phyloP scores from a whole-genome alignment of 805 yeast genomes.

The Aciculoconidium aculeatum region DNA sequence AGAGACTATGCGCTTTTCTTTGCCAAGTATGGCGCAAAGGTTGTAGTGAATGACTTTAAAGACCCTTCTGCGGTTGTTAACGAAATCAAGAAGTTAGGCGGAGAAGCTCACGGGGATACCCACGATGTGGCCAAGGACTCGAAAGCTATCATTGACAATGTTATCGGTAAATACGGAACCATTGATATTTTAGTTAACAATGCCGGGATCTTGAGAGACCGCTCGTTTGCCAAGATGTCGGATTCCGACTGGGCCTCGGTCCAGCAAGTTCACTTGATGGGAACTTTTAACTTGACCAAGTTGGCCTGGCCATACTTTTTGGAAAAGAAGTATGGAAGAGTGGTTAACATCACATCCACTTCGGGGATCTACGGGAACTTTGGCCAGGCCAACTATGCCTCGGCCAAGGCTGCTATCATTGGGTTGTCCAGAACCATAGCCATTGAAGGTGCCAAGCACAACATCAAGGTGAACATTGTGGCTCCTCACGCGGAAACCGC shows the following conservation, averaged over 20 bases:
- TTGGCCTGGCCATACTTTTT: slow-evolving; percentile 90
- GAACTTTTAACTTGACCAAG: slow-evolving; percentile 75
- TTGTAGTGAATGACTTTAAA: slow-evolving; percentile 85
- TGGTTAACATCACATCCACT: slow-evolving; percentile 87
- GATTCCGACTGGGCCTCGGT: slow-evolving; percentile 81
- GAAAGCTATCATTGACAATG: slow-evolving; percentile 68
- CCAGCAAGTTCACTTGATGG: slow-evolving; percentile 72
- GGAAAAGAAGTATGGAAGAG: slow-evolving; percentile 73
- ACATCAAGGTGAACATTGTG: slow-evolving; percentile 72
- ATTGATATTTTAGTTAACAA: slow-evolving; percentile 85
- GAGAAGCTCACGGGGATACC: slow-evolving; percentile 75
- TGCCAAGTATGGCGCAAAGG: slow-evolving; percentile 91
- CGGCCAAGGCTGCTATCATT: slow-evolving; percentile 86
- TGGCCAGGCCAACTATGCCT: slow-evolving; percentile 94
- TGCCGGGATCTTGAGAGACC: slow-evolving; percentile 92
- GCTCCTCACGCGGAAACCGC: slow-evolving; percentile 99
- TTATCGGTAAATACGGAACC: slow-evolving; percentile 69
- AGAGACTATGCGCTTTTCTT: slow-evolving; percentile 79
- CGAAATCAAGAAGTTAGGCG: slow-evolving; percentile 69
- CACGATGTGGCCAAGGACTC: slow-evolving; percentile 79
- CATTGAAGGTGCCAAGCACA: slow-evolving; percentile 77
- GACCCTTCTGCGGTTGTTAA: slow-evolving; percentile 70
- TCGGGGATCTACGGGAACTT: slow-evolving; percentile 97
- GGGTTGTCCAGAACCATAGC: slow-evolving; percentile 86
- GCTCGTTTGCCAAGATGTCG: slow-evolving; percentile 78